Conservation (phyloP, 495 filamentous ascomycete species). For the Xylaria bambusicola region DNA sequence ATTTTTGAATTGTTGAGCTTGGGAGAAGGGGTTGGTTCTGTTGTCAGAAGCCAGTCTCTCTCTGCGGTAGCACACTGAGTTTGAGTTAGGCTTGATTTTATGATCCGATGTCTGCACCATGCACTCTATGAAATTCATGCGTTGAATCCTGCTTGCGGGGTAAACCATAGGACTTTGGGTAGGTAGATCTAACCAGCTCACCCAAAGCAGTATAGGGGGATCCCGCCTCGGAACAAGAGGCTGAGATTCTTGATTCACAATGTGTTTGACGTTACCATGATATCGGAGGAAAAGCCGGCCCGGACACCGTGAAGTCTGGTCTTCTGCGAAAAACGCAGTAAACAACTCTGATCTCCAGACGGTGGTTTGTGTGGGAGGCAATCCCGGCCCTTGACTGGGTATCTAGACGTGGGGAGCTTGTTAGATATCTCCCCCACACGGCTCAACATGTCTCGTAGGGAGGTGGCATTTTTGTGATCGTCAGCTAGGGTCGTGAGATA, state of each 20-base stretch:
- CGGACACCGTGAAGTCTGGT: neutral
- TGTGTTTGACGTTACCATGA: conserved; percentile 8
- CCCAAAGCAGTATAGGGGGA: neutral
- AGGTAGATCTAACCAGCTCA: too few species aligned
- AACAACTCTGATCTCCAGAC: conserved; percentile 2
- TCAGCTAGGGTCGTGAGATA: conserved; percentile 1
- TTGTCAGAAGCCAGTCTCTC: too few species aligned
- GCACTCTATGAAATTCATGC: conserved; percentile 10
- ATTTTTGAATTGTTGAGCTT: neutral
- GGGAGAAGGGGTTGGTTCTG: too few species aligned
- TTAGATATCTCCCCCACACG: neutral
- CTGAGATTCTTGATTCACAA: neutral
- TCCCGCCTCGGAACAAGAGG: neutral
- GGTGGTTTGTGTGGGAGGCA: conserved; percentile 1
- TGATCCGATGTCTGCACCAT: neutral
- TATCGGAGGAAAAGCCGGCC: conserved; percentile 1
- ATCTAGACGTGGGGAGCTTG: conserved; percentile 4
- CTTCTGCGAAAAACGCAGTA: neutral
- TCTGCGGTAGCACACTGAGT: neutral
- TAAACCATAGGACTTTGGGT: neutral
- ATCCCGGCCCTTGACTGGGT: neutral
- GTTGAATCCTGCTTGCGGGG: neutral
- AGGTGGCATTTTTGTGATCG: conserved; percentile 14
- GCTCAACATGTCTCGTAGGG: conserved; percentile 3
- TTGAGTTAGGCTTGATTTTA: neutral